A percentile compares a stretch with the other conserved stretches of the same genome.
These are phyloP conservation scores for Ogataea paradorogensis DNA, from an alignment of 805 yeast species.

Conservation along the genomic window DNA sequence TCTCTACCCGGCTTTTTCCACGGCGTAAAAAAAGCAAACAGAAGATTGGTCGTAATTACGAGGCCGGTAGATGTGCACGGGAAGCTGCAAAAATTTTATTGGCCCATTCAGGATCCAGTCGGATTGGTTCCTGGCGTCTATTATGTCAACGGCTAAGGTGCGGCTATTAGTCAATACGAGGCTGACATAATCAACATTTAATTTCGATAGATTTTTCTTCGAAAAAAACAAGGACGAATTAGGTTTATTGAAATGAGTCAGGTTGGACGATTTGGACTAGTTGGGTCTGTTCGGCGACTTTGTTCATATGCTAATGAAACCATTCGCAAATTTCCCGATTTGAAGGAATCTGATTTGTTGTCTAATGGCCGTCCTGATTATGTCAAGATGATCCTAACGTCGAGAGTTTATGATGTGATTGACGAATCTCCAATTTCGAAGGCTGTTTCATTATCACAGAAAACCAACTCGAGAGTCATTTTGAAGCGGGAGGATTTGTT, in stretches of 20 bases:
- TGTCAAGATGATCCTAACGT: slow-evolving; percentile 82
- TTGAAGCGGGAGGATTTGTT: slow-evolving; percentile 89
- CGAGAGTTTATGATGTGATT: slow-evolving; percentile 92
- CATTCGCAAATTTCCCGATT: slow-evolving; percentile 42
- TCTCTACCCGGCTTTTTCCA: too few relatives aligned
- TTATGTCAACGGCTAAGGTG: too few relatives aligned
- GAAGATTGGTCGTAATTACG: too few relatives aligned
- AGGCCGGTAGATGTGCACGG: too few relatives aligned
- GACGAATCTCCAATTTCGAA: slow-evolving; percentile 82
- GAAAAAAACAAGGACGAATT: too few relatives aligned
- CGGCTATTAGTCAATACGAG: too few relatives aligned
- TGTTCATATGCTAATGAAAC: slow-evolving; percentile 7
- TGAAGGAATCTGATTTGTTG: slow-evolving; percentile 48
- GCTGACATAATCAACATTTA: too few relatives aligned
- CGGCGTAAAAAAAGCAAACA: too few relatives aligned
- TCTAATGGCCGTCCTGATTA: slow-evolving; percentile 84
- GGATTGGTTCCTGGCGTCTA: too few relatives aligned
- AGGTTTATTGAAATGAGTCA: neutral
- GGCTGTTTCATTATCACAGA: slow-evolving; percentile 73
- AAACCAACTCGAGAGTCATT: slow-evolving; percentile 69
- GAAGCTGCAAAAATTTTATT: too few relatives aligned
- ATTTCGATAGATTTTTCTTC: too few relatives aligned
- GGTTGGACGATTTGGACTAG: neutral
- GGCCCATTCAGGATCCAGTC: too few relatives aligned
- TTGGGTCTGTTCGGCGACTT: neutral